A percentile compares a stretch with the other conserved stretches of the same genome.
Conservation (phyloP, 805 yeast species). For the Scheffersomyces ergatensis region DNA sequence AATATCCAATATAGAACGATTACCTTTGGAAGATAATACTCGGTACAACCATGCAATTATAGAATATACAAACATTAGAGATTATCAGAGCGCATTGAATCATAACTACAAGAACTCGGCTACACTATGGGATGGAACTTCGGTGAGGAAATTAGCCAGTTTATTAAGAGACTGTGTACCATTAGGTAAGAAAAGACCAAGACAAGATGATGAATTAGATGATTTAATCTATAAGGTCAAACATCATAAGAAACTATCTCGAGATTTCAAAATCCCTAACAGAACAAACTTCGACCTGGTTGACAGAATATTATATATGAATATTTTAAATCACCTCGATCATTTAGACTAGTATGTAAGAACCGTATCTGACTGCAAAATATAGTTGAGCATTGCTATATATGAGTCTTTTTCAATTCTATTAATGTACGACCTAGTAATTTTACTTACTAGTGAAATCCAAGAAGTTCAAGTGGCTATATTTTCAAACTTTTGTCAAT, state of each 20-base stretch:
- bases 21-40: constrained; percentile 7
- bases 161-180: constrained; percentile 35
- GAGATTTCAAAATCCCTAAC: not conserved
- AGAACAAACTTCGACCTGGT: constrained; percentile 3
- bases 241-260: not conserved
- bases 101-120: constrained; percentile 44
- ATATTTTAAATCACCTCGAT: not conserved
- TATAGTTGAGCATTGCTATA: not conserved
- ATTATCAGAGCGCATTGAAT: constrained; percentile 31
- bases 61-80: constrained; percentile 20
- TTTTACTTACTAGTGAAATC: not conserved
- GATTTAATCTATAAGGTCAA: not conserved
- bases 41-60: constrained; percentile 40
- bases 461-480: not conserved
- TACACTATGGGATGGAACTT: constrained; percentile 45
- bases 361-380: constrained; percentile 31
- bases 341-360: constrained; percentile 13
- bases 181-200: not conserved
- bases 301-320: constrained; percentile 4
- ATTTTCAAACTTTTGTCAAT: not conserved
- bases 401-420: constrained; percentile 4
- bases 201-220: not conserved
- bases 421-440: constrained; percentile 4
- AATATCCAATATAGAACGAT: constrained; percentile 12
- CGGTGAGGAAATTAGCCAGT: constrained; percentile 45